These are phyloP conservation scores for Candida nonsorbophila DNA, from an alignment of 805 yeast species.

Conservation along the genomic window DNA sequence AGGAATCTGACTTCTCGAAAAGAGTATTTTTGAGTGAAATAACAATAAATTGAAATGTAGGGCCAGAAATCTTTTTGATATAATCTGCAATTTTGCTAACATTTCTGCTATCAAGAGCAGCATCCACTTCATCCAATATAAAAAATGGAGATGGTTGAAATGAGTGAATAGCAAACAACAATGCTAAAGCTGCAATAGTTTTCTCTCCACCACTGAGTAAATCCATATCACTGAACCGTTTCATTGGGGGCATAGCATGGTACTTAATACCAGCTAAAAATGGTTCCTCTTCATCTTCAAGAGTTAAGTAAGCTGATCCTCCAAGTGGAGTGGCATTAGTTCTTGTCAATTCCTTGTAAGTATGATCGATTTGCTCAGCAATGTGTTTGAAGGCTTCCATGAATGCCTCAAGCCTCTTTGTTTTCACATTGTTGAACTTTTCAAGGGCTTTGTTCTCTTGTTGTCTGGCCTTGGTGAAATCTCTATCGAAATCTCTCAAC, in stretches of 20 bases:
- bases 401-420: conserved; percentile 56
- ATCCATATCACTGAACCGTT: conserved; percentile 89
- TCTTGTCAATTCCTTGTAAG: conserved; percentile 83
- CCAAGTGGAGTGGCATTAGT: conserved; percentile 70
- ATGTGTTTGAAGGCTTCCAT: conserved; percentile 74
- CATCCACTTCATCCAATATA: conserved; percentile 96
- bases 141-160: conserved; percentile 93
- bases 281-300: conserved; percentile 90
- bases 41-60: conserved; percentile 84
- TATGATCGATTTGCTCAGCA: conserved; percentile 61
- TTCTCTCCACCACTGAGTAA: conserved; percentile 94
- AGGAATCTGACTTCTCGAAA: conserved; percentile 82
- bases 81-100: conserved; percentile 85
- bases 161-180: conserved; percentile 86
- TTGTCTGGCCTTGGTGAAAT: conserved; percentile 56
- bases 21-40: conserved; percentile 84
- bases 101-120: conserved; percentile 88
- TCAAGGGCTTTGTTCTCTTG: conserved; percentile 50
- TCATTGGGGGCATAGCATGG: conserved; percentile 95
- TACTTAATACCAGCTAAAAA: conserved; percentile 77
- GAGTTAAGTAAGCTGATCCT: conserved; percentile 85
- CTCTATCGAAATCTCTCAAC: conserved; percentile 57
- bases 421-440: conserved; percentile 55
- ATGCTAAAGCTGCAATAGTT: conserved; percentile 91
- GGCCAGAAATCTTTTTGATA: conserved; percentile 68